phyloP scores from a whole-genome alignment of 768 basidiomycete species.

The Kwoniella dendrophila region DNA sequence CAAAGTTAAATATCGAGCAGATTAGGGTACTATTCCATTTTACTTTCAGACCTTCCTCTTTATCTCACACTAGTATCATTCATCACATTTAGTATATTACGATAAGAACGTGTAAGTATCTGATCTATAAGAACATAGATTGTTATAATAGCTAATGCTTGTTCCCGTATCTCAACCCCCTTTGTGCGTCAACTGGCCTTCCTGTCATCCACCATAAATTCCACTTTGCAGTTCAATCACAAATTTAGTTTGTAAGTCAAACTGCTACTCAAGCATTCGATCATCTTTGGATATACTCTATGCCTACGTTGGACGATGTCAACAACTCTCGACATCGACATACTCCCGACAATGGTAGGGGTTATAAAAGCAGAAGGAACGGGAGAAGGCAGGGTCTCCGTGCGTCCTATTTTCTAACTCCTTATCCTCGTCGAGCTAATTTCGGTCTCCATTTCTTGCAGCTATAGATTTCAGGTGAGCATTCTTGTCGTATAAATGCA shows the following conservation, averaged over 20 bases:
- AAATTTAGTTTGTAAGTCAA: slow-evolving; percentile 10
- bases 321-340: slow-evolving; percentile 13
- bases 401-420: slow-evolving; percentile 6
- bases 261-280: neutral
- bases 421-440: neutral
- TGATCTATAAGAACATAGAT: no score
- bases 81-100: no score
- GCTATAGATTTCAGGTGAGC: slow-evolving; percentile 20
- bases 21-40: no score
- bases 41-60: no score
- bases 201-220: no score
- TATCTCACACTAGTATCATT: no score
- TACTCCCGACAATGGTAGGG: slow-evolving; percentile 20
- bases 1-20: no score
- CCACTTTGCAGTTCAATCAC: no score
- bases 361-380: neutral
- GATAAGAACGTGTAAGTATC: no score
- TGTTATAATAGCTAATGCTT: no score
- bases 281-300: slow-evolving; percentile 8
- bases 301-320: slow-evolving; percentile 27
- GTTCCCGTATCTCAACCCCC: no score
- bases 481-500: neutral
- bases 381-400: slow-evolving; percentile 14
- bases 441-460: neutral
- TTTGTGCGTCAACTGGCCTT: no score